Conservation (phyloP, 345 rosid genomes). For the Reutealis trisperma region DNA sequence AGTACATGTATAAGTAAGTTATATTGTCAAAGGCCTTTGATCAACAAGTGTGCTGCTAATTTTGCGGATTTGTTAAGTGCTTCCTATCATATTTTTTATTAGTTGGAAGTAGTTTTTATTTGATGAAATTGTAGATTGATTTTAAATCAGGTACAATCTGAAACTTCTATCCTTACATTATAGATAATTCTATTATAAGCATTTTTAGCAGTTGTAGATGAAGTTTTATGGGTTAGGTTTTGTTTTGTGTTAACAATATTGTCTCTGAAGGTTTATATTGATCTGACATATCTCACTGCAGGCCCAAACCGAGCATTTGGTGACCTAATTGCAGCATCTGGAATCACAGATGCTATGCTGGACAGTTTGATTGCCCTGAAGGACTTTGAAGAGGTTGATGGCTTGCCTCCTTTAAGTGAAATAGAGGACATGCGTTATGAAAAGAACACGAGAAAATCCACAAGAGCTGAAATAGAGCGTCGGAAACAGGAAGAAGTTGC, state of each 20-base stretch:
- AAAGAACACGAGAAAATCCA: conserved; percentile 65
- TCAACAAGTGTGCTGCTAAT: neutral
- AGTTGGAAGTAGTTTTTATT: neutral
- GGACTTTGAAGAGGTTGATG: conserved; percentile 79
- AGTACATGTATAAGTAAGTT: neutral
- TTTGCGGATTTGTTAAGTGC: neutral
- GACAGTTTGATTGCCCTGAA: conserved; percentile 87
- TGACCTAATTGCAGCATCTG: conserved; percentile 87
- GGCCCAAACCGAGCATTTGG: conserved; percentile 95
- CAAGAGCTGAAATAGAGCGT: conserved; percentile 78
- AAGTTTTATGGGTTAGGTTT: neutral
- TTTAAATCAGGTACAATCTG: neutral
- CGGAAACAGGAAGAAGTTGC: conserved; percentile 89
- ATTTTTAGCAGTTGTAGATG: neutral
- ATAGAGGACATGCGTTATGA: conserved; percentile 73
- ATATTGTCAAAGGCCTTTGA: neutral
- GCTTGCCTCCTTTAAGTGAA: conserved; percentile 83
- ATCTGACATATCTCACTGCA: conserved; percentile 27
- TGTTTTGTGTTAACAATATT: neutral
- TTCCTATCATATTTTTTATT: neutral
- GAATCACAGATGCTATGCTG: conserved; percentile 90
- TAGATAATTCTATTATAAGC: neutral
- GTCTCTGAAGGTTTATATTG: conserved; percentile 14
- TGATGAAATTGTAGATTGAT: neutral
- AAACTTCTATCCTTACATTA: neutral